Conservation (phyloP, 768 basidiomycete species). For the Suillus weaverae region DNA sequence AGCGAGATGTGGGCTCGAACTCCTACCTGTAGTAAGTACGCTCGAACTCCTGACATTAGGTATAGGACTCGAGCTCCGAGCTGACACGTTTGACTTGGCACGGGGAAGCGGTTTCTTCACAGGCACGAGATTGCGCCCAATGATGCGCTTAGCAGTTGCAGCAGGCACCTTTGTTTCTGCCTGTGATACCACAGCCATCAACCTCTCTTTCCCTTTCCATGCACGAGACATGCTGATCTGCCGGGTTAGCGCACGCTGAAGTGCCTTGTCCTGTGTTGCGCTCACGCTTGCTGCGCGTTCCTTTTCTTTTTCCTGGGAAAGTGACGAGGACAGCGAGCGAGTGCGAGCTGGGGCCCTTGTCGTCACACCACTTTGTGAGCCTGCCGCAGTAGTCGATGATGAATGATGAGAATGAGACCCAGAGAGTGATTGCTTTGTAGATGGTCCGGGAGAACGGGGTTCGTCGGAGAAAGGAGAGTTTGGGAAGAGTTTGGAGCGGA, state of each 20-base stretch:
- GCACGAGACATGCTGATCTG: slow-evolving; percentile 78
- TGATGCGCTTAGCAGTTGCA: slow-evolving; percentile 10
- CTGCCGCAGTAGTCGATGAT: slow-evolving; percentile 14
- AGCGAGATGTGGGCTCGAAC: not conserved
- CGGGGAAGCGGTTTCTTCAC: slow-evolving; percentile 32
- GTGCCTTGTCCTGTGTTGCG: slow-evolving; percentile 31
- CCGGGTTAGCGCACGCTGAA: slow-evolving; percentile 58
- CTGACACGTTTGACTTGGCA: slow-evolving; percentile 12
- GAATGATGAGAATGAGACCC: slow-evolving; percentile 23
- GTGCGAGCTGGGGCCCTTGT: slow-evolving; percentile 46
- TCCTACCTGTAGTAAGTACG: not conserved
- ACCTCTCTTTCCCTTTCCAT: slow-evolving; percentile 50
- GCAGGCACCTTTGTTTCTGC: slow-evolving; percentile 17
- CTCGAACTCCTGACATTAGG: not conserved
- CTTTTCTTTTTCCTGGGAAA: slow-evolving; percentile 58
- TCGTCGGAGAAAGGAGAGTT: slow-evolving; percentile 59
- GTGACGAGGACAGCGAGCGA: slow-evolving; percentile 66
- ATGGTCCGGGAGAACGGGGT: slow-evolving; percentile 14
- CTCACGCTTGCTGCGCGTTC: slow-evolving; percentile 39
- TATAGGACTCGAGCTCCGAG: slow-evolving; percentile 5
- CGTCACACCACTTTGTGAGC: not conserved
- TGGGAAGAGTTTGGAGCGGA: slow-evolving; percentile 68
- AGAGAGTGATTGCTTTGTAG: slow-evolving; percentile 11
- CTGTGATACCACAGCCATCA: slow-evolving; percentile 15
- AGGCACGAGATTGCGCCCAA: slow-evolving; percentile 34